Evolutionary conservation across 2,329 filamentous ascomycete genomes (phyloP), one percentile per base, ranked within the genome.

Genomic region (Ceratocystis papillata): DNA sequence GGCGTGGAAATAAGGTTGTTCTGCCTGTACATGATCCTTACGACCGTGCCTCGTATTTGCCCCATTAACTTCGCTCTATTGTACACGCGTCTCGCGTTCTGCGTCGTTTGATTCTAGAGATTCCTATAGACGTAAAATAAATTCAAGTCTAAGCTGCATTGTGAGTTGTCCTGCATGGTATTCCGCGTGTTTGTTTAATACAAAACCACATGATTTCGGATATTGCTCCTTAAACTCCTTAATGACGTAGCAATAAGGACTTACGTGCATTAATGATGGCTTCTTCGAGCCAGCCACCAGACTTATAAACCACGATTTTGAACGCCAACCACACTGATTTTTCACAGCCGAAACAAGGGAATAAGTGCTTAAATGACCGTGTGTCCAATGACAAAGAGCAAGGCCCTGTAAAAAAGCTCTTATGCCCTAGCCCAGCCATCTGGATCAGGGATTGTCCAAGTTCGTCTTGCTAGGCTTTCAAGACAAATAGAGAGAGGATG

Each of bases 271-370:
- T 48, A 48, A 20, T 53, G 48, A 53, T 53, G 46, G 17, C 46
- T 50, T 50, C 10, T n/a, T 22, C 22, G 46, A 50, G 20, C 55
- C 28, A 59, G 17, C 55, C 55, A 59, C 55, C 55, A 30, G 5
- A 25, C 55, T 33, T 12, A 25, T 33, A 17, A 53, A 20, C 17
- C 37, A 12, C 10, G 15, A 17, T 4, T 33, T 30, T 15, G 61
- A 50, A 65, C 64, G 53, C 64, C 55, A 48, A 48, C 64, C 55
- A 50, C 55, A 20, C 64, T 28, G 33, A 46, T 65, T 64, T 37
- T 63, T 63, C 25, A 30, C 48, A 50, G 37, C 12, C 22, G 17
- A 22, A 62, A 10, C 55, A 37, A 59, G 55, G 28, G 55, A 28
- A n/a, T 37, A 57, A 57, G 53, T 57, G 53, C 53, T 57, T 59